phyloP scores from a whole-genome alignment of 148 eudicot species.

The Linanthus parryae region DNA sequence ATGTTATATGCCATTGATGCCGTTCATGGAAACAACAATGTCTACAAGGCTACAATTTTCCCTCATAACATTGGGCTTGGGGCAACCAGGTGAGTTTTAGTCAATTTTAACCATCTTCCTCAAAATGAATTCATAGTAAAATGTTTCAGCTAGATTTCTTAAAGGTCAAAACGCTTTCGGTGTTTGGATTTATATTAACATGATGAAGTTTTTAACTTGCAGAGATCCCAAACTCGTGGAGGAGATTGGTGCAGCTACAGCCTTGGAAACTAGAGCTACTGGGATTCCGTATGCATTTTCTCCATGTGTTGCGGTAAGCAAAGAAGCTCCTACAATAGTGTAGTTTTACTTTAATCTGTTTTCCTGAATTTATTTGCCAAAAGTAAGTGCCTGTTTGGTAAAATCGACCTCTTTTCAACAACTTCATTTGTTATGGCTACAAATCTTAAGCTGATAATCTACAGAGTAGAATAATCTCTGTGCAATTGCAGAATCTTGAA shows the following conservation, averaged over 20 bases:
- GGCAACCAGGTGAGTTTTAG: not conserved
- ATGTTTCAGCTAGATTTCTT: not conserved
- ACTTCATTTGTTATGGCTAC: too few relatives aligned
- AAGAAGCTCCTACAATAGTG: too few relatives aligned
- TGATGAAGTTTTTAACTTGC: not conserved
- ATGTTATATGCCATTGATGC: constrained; percentile 8
- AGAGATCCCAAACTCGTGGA: constrained; percentile 14
- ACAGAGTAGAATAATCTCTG: too few relatives aligned
- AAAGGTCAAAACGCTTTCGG: not conserved
- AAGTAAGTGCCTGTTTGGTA: too few relatives aligned
- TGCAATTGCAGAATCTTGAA: too few relatives aligned
- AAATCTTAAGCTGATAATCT: too few relatives aligned
- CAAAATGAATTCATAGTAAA: too few relatives aligned
- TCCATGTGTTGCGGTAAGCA: constrained; percentile 15
- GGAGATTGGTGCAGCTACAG: constrained; percentile 10
- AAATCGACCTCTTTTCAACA: too few relatives aligned
- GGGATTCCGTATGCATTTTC: constrained; percentile 13
- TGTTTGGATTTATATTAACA: too few relatives aligned
- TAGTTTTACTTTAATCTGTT: too few relatives aligned
- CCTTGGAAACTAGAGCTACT: constrained; percentile 13
- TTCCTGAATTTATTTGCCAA: too few relatives aligned
- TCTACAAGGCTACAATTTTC: constrained; percentile 7
- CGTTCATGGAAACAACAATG: constrained; percentile 10
- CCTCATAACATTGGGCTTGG: constrained; percentile 13
- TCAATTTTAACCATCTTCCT: too few relatives aligned